Conservation (phyloP, 768 basidiomycete genomes). For the Leucocoprinus birnbaumii region DNA sequence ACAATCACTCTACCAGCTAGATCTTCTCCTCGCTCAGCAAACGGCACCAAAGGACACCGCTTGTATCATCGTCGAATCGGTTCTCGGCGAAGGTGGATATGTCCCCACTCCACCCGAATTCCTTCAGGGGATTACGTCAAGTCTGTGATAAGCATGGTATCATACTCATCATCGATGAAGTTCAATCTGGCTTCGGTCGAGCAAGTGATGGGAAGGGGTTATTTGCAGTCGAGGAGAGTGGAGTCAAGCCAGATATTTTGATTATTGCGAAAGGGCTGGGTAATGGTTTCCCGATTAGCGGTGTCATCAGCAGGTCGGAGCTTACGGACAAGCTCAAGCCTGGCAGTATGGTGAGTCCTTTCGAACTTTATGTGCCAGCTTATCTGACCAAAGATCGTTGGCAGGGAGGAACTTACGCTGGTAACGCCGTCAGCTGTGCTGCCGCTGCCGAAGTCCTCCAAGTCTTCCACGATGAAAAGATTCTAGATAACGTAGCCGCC, state of each 20-base stretch:
- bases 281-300: conserved; percentile 93
- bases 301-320: conserved; percentile 76
- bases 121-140: conserved; percentile 70
- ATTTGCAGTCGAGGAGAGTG: conserved; percentile 82
- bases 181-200: conserved; percentile 88
- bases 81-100: conserved; percentile 95
- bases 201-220: conserved; percentile 62
- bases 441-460: conserved; percentile 84
- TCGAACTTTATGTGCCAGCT: no score
- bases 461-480: conserved; percentile 74
- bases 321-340: conserved; percentile 76
- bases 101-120: conserved; percentile 83
- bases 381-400: no score
- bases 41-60: conserved; percentile 83
- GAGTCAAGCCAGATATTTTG: conserved; percentile 85
- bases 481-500: conserved; percentile 73
- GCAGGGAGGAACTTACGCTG: conserved; percentile 89
- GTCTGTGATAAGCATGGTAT: conserved; percentile 89
- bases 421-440: conserved; percentile 90
- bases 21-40: conserved; percentile 75
- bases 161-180: conserved; percentile 81
- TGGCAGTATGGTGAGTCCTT: conserved; percentile 66
- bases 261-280: conserved; percentile 90
- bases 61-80: conserved; percentile 91
- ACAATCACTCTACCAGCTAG: conserved; percentile 77